Evolutionary conservation across 208 protist genomes (phyloP).

Genomic region (Crithidia expoeki): DNA sequence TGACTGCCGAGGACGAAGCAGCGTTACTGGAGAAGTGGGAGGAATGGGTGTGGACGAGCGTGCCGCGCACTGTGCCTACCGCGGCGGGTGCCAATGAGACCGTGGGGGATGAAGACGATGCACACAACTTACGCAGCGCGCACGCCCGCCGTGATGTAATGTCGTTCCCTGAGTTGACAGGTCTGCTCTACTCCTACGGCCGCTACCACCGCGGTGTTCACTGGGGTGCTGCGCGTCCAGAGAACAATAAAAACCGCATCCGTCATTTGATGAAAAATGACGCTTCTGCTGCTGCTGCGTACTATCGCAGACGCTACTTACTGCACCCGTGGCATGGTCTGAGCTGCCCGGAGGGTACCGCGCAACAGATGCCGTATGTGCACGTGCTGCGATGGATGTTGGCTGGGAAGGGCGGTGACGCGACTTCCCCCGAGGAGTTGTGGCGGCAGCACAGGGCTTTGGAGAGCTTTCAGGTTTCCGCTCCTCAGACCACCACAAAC

Average conservation of each 20-base stretch:
- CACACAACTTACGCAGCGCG: neutral
- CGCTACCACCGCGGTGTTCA: slow-evolving; percentile 81
- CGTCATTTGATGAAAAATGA: neutral
- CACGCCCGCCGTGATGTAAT: slow-evolving; percentile 21
- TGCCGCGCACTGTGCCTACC: slow-evolving; percentile 18
- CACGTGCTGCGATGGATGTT: slow-evolving; percentile 82
- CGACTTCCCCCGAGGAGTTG: slow-evolving; percentile 23
- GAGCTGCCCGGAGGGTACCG: slow-evolving; percentile 61
- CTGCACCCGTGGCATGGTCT: slow-evolving; percentile 77
- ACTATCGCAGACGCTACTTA: slow-evolving; percentile 46
- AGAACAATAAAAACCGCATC: neutral
- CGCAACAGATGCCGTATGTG: slow-evolving; percentile 78
- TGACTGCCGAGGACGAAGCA: neutral
- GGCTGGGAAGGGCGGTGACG: neutral
- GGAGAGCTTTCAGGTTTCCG: slow-evolving; percentile 42
- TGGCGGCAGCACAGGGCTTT: slow-evolving; percentile 44
- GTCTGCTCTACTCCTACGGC: slow-evolving; percentile 59
- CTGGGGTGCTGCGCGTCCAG: slow-evolving; percentile 55
- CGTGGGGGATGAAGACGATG: neutral
- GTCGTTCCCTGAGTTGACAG: slow-evolving; percentile 55
- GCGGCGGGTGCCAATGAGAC: neutral
- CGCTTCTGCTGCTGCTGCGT: slow-evolving; percentile 31
- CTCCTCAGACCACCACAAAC: neutral
- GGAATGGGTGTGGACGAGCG: slow-evolving; percentile 32
- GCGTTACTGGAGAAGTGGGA: slow-evolving; percentile 27